Base-by-base conservation (phyloP, 805 yeast species). In the Candida yuanshanica region DNA sequence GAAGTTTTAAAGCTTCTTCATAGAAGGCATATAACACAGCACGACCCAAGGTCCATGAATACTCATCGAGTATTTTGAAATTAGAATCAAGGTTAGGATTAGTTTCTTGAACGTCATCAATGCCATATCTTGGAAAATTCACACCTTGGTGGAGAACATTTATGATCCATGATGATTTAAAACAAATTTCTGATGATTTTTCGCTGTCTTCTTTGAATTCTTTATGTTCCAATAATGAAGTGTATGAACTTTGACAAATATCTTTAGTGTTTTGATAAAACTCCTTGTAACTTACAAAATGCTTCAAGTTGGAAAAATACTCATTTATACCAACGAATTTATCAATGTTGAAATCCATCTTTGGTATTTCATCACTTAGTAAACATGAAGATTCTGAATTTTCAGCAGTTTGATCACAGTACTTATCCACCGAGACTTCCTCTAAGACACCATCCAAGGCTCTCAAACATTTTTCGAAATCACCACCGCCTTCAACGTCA, bases 291-390 rank as follows among this genome's bases (percentile, higher is more conserved):
- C 65, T 59, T 27, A 75, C 52, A 29, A 77, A 59, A 37, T 68
- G 65, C n/a, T 70, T 68, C 31, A 79, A 64, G 5, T 80, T 73
- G 50, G 79, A 79, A 79, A 83, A 79, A 53, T 79, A 79, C 5
- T 83, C 85, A 45, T 83, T 77, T 8, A 81, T 81, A 0, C 85
- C 87, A 32, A 77, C 64, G 43, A 81, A 80, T 43, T 71, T 73
- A 47, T 75, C 72, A 25, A 72, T 62, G 36, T 74, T 73, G 51
- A 79, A 77, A 48, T 74, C 79, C 59, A 79, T 73, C 7, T 74
- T 63, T 0, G 85, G 86, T 22, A 75, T 64, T 17, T 68, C 56
- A 47, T 77, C 79, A 36, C 69, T 66, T 33, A 78, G 55, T 11
- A 79, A 56, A 56, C 85, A 79, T 3, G 77, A 64, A 1, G 70